A percentile compares a stretch with the other conserved stretches of the same genome.
These are phyloP conservation scores for Colletotrichum endophyticum DNA, from an alignment of 2,329 filamentous ascomycete species.

Conservation along the genomic window DNA sequence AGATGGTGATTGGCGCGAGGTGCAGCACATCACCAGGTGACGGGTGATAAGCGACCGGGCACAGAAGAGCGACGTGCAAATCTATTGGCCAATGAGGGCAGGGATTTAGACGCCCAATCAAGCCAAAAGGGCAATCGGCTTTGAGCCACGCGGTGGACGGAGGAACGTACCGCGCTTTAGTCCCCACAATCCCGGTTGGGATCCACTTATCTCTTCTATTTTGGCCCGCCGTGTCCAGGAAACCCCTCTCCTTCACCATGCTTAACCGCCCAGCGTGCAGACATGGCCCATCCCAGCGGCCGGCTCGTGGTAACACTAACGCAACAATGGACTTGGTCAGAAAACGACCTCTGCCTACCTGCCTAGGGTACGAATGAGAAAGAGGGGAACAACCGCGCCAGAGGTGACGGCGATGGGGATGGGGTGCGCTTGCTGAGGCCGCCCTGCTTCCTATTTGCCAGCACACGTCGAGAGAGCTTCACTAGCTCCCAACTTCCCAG, in stretches of 20 bases:
- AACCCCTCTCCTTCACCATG: conserved; percentile 20
- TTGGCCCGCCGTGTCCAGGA: conserved; percentile 1
- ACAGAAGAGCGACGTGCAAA: background rate
- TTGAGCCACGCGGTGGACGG: background rate
- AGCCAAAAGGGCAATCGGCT: conserved; percentile 1
- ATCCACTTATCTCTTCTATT: conserved; percentile 11
- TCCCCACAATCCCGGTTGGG: background rate
- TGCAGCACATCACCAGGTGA: conserved; percentile 19
- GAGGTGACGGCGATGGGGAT: background rate
- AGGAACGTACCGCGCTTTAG: conserved; percentile 9
- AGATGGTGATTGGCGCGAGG: conserved; percentile 4
- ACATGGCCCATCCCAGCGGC: conserved; percentile 16
- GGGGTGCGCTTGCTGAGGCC: background rate
- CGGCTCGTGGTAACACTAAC: conserved; percentile 15
- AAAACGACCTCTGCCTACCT: background rate
- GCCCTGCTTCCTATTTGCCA: conserved; percentile 13
- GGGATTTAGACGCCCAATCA: conserved; percentile 20
- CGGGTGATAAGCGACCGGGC: conserved; percentile 19
- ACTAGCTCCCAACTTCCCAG: background rate
- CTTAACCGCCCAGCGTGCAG: conserved; percentile 21
- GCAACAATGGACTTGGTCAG: background rate
- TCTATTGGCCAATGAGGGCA: conserved; percentile 9
- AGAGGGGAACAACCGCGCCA: conserved; percentile 3
- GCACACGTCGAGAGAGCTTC: background rate
- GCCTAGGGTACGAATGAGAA: background rate